phyloP scores from a whole-genome alignment of 345 rosid genomes.

The Alliaria petiolata region DNA sequence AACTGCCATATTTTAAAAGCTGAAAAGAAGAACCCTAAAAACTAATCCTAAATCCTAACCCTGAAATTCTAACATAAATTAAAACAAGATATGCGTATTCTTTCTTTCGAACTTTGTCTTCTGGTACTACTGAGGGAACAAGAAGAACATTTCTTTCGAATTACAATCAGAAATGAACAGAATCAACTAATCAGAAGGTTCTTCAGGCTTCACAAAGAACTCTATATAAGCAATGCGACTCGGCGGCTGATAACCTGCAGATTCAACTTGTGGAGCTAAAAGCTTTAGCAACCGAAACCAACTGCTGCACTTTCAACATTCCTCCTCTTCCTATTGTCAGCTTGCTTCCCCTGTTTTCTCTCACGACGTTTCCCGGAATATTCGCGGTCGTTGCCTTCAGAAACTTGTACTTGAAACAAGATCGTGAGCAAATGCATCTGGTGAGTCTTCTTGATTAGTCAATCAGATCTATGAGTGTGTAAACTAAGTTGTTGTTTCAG shows the following conservation, averaged over 20 bases:
- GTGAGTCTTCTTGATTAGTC: not conserved
- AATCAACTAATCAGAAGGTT: constrained; percentile 23
- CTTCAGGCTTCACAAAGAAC: constrained; percentile 74
- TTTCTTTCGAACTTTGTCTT: too few relatives aligned
- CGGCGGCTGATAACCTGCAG: constrained; percentile 66
- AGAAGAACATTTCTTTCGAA: not conserved
- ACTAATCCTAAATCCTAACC: too few relatives aligned
- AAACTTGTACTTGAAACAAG: constrained; percentile 61
- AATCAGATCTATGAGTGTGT: not conserved
- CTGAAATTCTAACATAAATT: too few relatives aligned
- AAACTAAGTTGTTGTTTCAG: not conserved
- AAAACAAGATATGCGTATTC: too few relatives aligned
- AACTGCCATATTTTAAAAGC: too few relatives aligned
- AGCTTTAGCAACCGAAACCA: constrained; percentile 74
- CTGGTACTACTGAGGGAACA: not conserved
- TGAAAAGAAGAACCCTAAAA: too few relatives aligned
- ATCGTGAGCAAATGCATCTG: not conserved
- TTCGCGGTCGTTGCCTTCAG: constrained; percentile 76
- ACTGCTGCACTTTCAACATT: constrained; percentile 87
- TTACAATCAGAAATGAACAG: not conserved
- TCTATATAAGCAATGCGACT: constrained; percentile 75
- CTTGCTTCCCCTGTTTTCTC: constrained; percentile 92
- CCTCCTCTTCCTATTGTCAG: constrained; percentile 88
- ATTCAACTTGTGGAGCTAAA: constrained; percentile 44
- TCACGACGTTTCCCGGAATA: constrained; percentile 69